Base-by-base conservation (phyloP, 768 basidiomycete species). In the Hemileccinum rubropunctum region DNA sequence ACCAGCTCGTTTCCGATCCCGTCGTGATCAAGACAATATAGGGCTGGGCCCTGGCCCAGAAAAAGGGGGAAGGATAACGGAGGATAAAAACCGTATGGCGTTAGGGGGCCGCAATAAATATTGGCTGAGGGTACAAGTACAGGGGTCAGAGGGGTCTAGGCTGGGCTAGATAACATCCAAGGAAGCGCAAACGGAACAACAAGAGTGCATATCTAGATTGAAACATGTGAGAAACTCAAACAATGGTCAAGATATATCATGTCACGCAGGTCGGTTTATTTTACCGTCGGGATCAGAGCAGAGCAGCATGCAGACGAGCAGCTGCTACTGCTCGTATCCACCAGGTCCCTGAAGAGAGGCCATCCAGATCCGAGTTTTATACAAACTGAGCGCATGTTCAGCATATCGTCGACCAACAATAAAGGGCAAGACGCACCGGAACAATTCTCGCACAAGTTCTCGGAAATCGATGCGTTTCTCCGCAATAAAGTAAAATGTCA, bases 331-430 rank as follows among this genome's bases (percentile, higher is more conserved):
- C 48, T 77, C 76, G 50, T 67, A 73, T 58, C 65, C 62, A 45
- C 64, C 67, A 27, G 73, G 59, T 41, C 75, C 85, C 57, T 83
- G 82, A 39, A 89, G 76, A 26, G 89, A 91, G 27, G 91, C 88
- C 90, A 93, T 92, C 93, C 92, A 97, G 53, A 95, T 94, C 37
- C 93, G 76, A 34, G 93, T 95, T 75, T 97, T 97, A 72, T 94
- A 95, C 62, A 93, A 65, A 58, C 89, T 91, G 27, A 51, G 6
- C 21, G n/a, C 6, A 23, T 11, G 15, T 12, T 52, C 21, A 50
- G 32, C 26, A 37, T 30, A 32, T 48, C 27, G 13, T 55, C 54
- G 48, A 51, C 45, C 10, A 52, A 52, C 39, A 17, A 35, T 3
- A 11, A 32, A 35, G 12, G 9, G 20, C 17, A 30, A 44, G 15